These are phyloP conservation scores for Rachicladosporium sp. DNA, from an alignment of 2,329 filamentous ascomycete genomes.

Conservation along the genomic window DNA sequence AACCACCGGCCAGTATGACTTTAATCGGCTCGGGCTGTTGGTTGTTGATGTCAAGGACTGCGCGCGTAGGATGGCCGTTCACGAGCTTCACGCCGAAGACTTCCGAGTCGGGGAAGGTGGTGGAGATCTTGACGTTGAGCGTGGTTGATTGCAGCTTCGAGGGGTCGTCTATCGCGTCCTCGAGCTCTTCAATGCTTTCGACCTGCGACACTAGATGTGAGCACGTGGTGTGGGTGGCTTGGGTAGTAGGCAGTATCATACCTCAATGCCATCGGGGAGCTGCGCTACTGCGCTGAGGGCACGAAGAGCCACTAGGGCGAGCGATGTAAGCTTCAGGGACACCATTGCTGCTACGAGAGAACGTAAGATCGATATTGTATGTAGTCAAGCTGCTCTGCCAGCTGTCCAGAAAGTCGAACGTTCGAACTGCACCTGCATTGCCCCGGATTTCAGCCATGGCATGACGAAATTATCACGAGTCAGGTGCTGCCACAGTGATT, in stretches of 20 bases:
- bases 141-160: slow-evolving; percentile 36
- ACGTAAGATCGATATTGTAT: too few relatives aligned
- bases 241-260: slow-evolving; percentile 22
- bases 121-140: slow-evolving; percentile 44
- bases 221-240: slow-evolving; percentile 3
- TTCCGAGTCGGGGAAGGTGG: slow-evolving; percentile 54
- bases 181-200: slow-evolving; percentile 35
- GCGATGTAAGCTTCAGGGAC: slow-evolving; percentile 57
- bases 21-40: slow-evolving; percentile 64
- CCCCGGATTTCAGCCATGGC: too few relatives aligned
- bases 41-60: slow-evolving; percentile 73
- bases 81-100: slow-evolving; percentile 92
- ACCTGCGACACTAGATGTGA: slow-evolving; percentile 5
- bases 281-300: slow-evolving; percentile 53
- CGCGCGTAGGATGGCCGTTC: slow-evolving; percentile 78
- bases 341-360: slow-evolving; percentile 44
- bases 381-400: too few relatives aligned
- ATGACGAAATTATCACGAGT: too few relatives aligned
- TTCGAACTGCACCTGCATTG: too few relatives aligned
- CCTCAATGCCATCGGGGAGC: slow-evolving; percentile 19
- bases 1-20: slow-evolving; percentile 65
- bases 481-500: too few relatives aligned
- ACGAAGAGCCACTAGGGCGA: slow-evolving; percentile 60
- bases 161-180: slow-evolving; percentile 34
- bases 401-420: too few relatives aligned